A percentile compares a stretch with the other conserved stretches of the same genome.
Conservation (phyloP, 495 filamentous ascomycete genomes). For the Aspergillus campestris region DNA sequence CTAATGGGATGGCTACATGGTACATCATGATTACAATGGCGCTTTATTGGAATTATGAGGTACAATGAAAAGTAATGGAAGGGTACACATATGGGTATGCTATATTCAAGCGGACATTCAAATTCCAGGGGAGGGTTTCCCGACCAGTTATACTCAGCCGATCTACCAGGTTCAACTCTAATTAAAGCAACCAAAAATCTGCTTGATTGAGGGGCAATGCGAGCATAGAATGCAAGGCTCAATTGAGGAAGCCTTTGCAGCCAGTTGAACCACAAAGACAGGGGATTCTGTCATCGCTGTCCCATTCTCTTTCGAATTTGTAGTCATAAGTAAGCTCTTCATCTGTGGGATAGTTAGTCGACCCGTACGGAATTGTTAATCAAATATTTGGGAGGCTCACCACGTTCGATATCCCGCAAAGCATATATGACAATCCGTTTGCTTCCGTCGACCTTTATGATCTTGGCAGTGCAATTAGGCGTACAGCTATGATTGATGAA, state of each 20-base stretch:
- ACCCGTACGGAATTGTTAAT: not conserved
- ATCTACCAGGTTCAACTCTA: too few species aligned
- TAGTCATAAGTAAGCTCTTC: constrained; percentile 99
- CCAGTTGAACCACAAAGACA: constrained; percentile 92
- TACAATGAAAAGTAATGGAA: not conserved
- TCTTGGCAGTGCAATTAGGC: constrained; percentile 98
- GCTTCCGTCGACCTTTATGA: constrained; percentile 98
- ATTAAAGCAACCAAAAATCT: too few species aligned
- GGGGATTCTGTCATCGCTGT: constrained; percentile 88
- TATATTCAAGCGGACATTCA: too few species aligned
- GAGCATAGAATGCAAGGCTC: constrained; percentile 16
- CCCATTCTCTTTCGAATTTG: constrained; percentile 97
- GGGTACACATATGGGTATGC: not conserved
- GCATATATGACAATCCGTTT: constrained; percentile 99
- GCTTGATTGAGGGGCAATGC: too few species aligned
- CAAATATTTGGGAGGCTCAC: constrained; percentile 48
- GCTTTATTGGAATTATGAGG: not conserved
- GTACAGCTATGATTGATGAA: constrained; percentile 99
- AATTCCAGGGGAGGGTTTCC: too few species aligned
- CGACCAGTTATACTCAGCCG: too few species aligned
- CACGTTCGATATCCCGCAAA: constrained; percentile 83
- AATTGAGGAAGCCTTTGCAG: constrained; percentile 99
- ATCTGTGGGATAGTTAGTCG: constrained; percentile 55
- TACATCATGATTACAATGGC: too few species aligned
- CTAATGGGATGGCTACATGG: too few species aligned